Evolutionary conservation across 768 basidiomycete genomes (phyloP).

Genomic region (Leccinum subtestaceum): DNA sequence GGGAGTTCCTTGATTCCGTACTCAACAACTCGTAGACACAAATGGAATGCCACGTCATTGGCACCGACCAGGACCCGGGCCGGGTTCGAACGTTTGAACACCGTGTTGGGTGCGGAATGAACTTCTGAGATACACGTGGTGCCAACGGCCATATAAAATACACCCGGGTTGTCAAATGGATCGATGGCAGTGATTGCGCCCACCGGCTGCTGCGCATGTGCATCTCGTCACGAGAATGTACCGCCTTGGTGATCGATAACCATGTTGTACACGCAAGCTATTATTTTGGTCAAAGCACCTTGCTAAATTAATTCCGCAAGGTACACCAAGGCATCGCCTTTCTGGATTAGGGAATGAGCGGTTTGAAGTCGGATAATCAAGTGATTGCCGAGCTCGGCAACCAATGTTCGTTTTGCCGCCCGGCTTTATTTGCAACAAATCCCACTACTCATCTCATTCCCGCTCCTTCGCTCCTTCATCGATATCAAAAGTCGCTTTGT

Average conservation of each 20-base stretch:
- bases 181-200: conserved; percentile 24
- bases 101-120: not conserved
- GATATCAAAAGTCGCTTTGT: conserved; percentile 24
- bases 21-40: not conserved
- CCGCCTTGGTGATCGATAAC: conserved; percentile 1
- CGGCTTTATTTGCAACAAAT: conserved; percentile 41
- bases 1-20: not conserved
- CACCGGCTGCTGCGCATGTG: conserved; percentile 16
- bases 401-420: conserved; percentile 35
- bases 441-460: conserved; percentile 34
- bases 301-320: conserved; percentile 26
- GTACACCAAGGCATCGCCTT: conserved; percentile 23
- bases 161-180: not conserved
- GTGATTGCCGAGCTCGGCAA: conserved; percentile 39
- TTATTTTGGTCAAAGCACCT: conserved; percentile 14
- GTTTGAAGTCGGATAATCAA: conserved; percentile 35
- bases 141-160: conserved; percentile 4
- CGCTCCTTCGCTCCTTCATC: conserved; percentile 30
- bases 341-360: conserved; percentile 29
- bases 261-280: conserved; percentile 18
- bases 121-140: not conserved
- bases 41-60: not conserved
- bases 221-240: not conserved
- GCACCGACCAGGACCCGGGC: not conserved
- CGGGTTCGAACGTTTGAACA: not conserved